Percentiles rank a stretch among this genome's conserved stretches.
phyloP scores from a whole-genome alignment of 345 rosid species.

The Melaleuca quinquenervia region DNA sequence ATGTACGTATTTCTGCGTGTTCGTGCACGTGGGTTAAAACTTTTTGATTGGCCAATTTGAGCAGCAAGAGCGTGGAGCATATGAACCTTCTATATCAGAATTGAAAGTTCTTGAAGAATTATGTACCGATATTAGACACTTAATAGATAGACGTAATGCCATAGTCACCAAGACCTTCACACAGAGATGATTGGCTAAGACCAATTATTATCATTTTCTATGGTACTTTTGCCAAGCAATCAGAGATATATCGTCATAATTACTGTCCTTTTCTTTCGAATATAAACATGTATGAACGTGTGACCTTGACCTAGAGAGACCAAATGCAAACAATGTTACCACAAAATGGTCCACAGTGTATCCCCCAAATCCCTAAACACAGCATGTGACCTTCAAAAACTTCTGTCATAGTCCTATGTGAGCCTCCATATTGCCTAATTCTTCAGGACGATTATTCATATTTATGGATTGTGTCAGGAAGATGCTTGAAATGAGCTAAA shows the following conservation, averaged over 20 bases:
- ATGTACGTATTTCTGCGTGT: too few relatives aligned
- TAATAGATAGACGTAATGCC: neutral
- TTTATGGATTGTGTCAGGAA: neutral
- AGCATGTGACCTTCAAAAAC: neutral
- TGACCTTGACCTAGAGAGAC: neutral
- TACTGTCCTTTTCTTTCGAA: neutral
- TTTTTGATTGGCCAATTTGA: too few relatives aligned
- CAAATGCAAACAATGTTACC: neutral
- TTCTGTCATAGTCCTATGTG: neutral
- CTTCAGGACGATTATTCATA: neutral
- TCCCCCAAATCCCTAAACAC: neutral
- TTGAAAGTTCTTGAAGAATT: neutral
- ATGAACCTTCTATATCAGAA: neutral
- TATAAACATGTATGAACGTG: neutral
- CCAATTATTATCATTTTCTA: neutral
- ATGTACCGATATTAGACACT: neutral
- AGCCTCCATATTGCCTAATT: fast-evolving
- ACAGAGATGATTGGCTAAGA: neutral
- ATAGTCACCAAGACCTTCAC: neutral
- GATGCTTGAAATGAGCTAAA: neutral
- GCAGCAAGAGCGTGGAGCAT: neutral
- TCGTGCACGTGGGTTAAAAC: too few relatives aligned
- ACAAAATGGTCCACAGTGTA: neutral
- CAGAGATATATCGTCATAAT: neutral
- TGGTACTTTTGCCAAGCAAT: fast-evolving